phyloP scores from a whole-genome alignment of 371 early-diverging fungal species.

The Mucor racemosus region DNA sequence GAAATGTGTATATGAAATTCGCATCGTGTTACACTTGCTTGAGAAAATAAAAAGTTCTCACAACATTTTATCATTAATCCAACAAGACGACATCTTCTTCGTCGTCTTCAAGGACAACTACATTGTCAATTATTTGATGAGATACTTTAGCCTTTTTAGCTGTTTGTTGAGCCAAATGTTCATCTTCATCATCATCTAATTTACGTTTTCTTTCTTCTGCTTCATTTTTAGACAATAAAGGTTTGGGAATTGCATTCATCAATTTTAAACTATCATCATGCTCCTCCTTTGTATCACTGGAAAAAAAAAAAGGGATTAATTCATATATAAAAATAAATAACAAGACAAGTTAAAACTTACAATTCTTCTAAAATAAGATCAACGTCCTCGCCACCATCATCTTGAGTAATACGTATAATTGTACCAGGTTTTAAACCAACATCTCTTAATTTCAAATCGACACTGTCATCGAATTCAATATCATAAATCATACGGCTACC shows the following conservation, averaged over 20 bases:
- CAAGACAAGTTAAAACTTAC: constrained; percentile 22
- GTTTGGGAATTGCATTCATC: constrained; percentile 24
- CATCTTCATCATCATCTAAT: constrained; percentile 19
- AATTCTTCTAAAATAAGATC: constrained; percentile 43
- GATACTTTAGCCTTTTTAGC: constrained; percentile 24
- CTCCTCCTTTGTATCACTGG: constrained; percentile 6
- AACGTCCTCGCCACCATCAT: constrained; percentile 48
- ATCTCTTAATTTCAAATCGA: constrained; percentile 55
- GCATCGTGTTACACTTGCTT: background rate
- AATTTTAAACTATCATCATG: constrained; percentile 14
- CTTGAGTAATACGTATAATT: constrained; percentile 58
- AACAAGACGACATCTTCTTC: constrained; percentile 26
- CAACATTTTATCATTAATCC: constrained; percentile 15
- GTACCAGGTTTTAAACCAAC: constrained; percentile 66
- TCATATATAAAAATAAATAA: background rate
- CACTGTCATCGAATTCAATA: constrained; percentile 88
- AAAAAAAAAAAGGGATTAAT: background rate
- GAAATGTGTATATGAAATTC: background rate
- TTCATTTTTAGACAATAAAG: background rate
- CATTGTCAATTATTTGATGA: constrained; percentile 18
- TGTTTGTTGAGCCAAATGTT: background rate
- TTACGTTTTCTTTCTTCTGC: constrained; percentile 21
- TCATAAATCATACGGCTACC: constrained; percentile 85
- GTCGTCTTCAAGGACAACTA: constrained; percentile 28
- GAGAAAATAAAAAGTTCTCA: background rate